These are phyloP conservation scores for Phialophora chinensis DNA, from an alignment of 2,329 filamentous ascomycete genomes.

Conservation along the genomic window DNA sequence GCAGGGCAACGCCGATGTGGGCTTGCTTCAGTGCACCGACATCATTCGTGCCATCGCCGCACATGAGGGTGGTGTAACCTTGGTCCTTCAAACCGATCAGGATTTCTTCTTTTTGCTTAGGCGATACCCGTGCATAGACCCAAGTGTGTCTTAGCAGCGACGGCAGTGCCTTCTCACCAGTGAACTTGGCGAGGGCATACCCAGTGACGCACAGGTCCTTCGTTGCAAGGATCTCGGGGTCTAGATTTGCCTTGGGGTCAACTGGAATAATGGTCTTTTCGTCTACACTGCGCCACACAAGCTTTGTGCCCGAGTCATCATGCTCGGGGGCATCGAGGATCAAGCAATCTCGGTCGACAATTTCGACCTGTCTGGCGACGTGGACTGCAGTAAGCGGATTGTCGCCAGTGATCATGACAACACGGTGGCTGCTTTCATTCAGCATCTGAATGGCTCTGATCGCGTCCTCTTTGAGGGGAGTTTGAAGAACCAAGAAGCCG, in stretches of 20 bases:
- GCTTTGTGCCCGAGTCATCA: constrained; percentile 75
- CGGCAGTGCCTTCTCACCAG: constrained; percentile 75
- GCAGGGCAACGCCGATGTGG: constrained; percentile 91
- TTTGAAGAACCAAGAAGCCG: constrained; percentile 93
- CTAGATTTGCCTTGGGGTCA: constrained; percentile 79
- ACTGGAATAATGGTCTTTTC: constrained; percentile 86
- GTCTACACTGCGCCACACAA: constrained; percentile 95
- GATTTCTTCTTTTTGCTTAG: constrained; percentile 98
- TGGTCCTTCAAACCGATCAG: constrained; percentile 94
- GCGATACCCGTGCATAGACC: constrained; percentile 98
- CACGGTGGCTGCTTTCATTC: constrained; percentile 97
- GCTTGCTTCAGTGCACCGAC: constrained; percentile 97
- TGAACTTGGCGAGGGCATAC: constrained; percentile 89
- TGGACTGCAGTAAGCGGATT: constrained; percentile 96
- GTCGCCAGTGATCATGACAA: constrained; percentile 99
- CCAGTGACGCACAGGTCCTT: constrained; percentile 97
- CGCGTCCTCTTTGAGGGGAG: constrained; percentile 94
- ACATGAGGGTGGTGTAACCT: constrained; percentile 98
- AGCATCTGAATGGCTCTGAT: constrained; percentile 94
- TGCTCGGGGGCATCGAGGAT: constrained; percentile 95
- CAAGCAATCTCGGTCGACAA: constrained; percentile 92
- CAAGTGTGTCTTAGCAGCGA: constrained; percentile 86
- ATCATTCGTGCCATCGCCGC: constrained; percentile 97
- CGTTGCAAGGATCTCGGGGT: constrained; percentile 76
- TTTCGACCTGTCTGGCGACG: constrained; percentile 93